These are phyloP conservation scores for Fistulinella prunicolor DNA, from an alignment of 768 basidiomycete genomes.

Conservation along the genomic window DNA sequence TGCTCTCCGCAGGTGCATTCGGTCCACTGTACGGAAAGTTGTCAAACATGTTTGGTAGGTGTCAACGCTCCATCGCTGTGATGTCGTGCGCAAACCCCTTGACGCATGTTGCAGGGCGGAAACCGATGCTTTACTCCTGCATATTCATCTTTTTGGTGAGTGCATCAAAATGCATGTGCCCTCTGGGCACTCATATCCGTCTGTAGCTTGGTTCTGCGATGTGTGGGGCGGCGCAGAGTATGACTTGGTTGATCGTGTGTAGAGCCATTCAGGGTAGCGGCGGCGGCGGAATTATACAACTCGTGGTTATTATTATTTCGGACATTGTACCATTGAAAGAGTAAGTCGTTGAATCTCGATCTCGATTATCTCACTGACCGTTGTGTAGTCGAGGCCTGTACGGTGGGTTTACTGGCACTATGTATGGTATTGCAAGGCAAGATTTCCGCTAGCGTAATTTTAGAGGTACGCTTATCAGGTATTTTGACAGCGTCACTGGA, in stretches of 20 bases:
- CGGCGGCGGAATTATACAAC: slow-evolving; percentile 74
- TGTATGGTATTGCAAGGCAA: slow-evolving; percentile 68
- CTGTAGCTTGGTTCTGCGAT: slow-evolving; percentile 73
- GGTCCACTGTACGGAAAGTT: slow-evolving; percentile 78
- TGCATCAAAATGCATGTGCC: neutral
- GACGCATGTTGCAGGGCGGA: slow-evolving; percentile 44
- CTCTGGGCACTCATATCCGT: neutral
- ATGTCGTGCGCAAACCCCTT: slow-evolving; percentile 20
- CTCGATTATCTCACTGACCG: slow-evolving; percentile 17
- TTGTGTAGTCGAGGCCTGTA: slow-evolving; percentile 68
- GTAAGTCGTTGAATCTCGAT: slow-evolving; percentile 39
- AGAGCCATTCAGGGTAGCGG: slow-evolving; percentile 84
- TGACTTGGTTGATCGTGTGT: slow-evolving; percentile 73
- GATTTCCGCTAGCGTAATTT: neutral
- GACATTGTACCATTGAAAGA: slow-evolving; percentile 82
- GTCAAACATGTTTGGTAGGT: slow-evolving; percentile 50
- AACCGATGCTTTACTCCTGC: slow-evolving; percentile 64
- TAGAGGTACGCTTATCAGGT: neutral
- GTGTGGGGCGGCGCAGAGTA: slow-evolving; percentile 76
- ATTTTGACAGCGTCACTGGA: slow-evolving; percentile 53
- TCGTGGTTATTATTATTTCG: slow-evolving; percentile 74
- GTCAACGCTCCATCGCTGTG: neutral
- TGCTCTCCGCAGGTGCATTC: slow-evolving; percentile 64
- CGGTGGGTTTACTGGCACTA: slow-evolving; percentile 68
- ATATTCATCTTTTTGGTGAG: slow-evolving; percentile 68